phyloP scores from a whole-genome alignment of 179 eudicot genomes.

The Spinacia oleracea region DNA sequence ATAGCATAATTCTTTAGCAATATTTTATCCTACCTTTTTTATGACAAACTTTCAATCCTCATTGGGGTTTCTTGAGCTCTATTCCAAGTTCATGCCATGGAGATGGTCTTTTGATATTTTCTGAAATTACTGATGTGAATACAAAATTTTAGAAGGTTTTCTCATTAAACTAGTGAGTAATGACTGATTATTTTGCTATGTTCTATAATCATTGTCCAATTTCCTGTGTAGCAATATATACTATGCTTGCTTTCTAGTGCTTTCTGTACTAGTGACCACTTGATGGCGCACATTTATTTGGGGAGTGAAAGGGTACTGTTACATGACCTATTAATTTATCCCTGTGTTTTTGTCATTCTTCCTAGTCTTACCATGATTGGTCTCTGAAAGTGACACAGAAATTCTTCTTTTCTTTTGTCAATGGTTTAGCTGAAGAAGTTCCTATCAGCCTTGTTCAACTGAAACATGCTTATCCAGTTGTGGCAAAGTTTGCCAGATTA shows the following conservation, averaged over 20 bases:
- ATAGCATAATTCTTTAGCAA: background rate
- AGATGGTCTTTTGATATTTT: background rate
- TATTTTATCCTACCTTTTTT: background rate
- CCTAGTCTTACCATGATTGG: background rate
- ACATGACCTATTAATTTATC: background rate
- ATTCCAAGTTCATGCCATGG: background rate
- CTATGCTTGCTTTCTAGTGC: background rate
- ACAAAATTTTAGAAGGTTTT: background rate
- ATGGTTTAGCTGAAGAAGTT: conserved; percentile 26
- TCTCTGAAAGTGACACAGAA: background rate
- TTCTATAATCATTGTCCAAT: background rate
- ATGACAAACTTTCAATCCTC: background rate
- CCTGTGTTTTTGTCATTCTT: background rate
- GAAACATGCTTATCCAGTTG: conserved; percentile 56
- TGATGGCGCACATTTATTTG: background rate
- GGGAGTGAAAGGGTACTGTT: background rate
- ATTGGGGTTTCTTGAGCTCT: background rate
- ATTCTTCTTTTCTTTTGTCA: conserved; percentile 11
- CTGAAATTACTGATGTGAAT: background rate
- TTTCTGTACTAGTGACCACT: background rate
- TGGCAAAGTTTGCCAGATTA: conserved; percentile 68
- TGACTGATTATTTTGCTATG: background rate
- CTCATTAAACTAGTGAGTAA: background rate
- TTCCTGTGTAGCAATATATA: background rate
- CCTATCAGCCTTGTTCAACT: conserved; percentile 41